Evolutionary conservation across 306 rosid genomes (phyloP).

Genomic region (Quercus bicolor): DNA sequence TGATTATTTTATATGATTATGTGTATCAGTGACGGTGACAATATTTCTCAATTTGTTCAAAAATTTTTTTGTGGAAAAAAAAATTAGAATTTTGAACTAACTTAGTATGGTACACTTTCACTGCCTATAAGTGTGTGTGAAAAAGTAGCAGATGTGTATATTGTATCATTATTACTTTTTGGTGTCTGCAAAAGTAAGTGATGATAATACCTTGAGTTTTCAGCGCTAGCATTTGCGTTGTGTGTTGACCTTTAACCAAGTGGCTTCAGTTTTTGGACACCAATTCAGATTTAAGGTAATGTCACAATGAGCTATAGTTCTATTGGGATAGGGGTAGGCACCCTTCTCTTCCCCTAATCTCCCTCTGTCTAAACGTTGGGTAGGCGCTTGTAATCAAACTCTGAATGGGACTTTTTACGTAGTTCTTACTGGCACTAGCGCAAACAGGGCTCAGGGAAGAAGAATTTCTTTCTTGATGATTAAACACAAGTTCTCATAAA

Average conservation of each 20-base stretch:
- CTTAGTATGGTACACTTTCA: background rate
- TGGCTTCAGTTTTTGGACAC: background rate
- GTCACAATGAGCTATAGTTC: background rate
- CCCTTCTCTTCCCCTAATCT: too few species aligned
- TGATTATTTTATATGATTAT: background rate
- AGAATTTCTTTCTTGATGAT: background rate
- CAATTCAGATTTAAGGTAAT: too few species aligned
- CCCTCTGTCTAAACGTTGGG: too few species aligned
- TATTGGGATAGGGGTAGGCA: background rate
- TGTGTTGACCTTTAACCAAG: background rate
- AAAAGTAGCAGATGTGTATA: background rate
- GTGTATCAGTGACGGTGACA: background rate
- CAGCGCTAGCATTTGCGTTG: background rate
- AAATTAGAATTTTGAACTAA: too few species aligned
- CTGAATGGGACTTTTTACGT: background rate
- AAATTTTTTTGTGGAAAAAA: too few species aligned
- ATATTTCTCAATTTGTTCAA: background rate
- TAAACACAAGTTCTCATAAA: background rate
- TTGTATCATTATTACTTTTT: background rate
- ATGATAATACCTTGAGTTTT: background rate
- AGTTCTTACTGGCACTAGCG: background rate
- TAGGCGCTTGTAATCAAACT: background rate
- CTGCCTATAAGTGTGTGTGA: background rate
- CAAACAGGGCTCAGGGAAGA: background rate
- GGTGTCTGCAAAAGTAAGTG: background rate